Evolutionary conservation across 1,284 basidiomycete species (phyloP), one percentile per base, ranked within the genome.

Genomic region (Sparassis latifolia): DNA sequence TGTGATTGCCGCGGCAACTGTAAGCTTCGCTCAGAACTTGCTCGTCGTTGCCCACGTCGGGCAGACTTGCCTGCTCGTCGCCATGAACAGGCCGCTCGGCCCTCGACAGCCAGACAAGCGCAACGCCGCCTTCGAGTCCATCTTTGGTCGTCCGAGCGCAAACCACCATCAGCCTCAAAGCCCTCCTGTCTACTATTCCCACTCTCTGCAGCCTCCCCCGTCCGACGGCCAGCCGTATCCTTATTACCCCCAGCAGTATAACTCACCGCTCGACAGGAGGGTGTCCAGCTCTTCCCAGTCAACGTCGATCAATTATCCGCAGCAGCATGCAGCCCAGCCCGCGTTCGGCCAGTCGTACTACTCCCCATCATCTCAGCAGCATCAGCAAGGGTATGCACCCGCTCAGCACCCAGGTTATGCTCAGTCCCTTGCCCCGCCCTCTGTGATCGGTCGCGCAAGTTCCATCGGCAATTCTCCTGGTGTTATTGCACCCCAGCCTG

Each of bases 31-130:
- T 37, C 12, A 37, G 7, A 10, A 10, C 45, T 47, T 52, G 37
- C 40, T 50, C 48, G 45, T 47, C 52, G 40, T 38, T 28, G 45
- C 33, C 44, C 37, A 33, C 47, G 31, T 12, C 44, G 28, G 45
- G 46, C 49, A 33, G 7, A 29, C 9, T 10, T 10, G 32, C 45
- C 52, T 44, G 33, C 31, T 45, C 44, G 31, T 44, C 57, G 55
- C 52, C 52, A 86, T 86, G 84, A 83, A 86, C 66, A 76, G 77
- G 62, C 84, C 84, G 45, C 65, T 79, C 57, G 85, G 85, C 50
- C 84, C 85, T 55, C 78, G 84, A 53, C 80, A 80, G 57, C 81
- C 81, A 47, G 84, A 87, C 72, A 87, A 87, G 64, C 82, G 86
- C 51, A 73, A 79, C 64, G 77, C 79, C 51, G 89, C 89, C 39